Conservation (phyloP, 2,329 filamentous ascomycete species). For the Nemania sp. region DNA sequence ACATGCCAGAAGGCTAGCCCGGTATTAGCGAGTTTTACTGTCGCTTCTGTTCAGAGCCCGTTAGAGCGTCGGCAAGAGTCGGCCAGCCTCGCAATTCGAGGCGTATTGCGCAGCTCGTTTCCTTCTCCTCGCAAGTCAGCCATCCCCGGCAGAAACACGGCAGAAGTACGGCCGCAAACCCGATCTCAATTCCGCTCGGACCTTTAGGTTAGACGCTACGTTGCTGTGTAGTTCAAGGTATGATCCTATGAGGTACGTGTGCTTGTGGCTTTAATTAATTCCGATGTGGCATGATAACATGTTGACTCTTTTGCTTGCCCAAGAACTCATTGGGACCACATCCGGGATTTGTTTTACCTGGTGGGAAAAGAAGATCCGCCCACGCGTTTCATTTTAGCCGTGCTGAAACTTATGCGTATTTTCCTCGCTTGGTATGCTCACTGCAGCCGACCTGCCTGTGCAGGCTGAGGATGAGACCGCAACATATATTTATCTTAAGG, state of each 20-base stretch:
- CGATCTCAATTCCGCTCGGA: conserved; percentile 14
- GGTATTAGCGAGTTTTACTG: too few species aligned
- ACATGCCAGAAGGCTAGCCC: too few species aligned
- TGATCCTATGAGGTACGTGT: conserved; percentile 11
- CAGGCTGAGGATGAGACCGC: background rate
- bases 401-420: conserved; percentile 13
- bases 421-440: background rate
- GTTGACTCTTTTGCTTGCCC: conserved; percentile 12
- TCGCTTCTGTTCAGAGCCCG: too few species aligned
- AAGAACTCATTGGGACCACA: conserved; percentile 1
- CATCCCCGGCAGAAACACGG: too few species aligned
- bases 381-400: conserved; percentile 19
- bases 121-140: background rate
- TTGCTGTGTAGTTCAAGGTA: too few species aligned
- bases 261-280: conserved; percentile 2
- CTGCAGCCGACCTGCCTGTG: background rate
- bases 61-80: too few species aligned
- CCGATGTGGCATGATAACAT: conserved; percentile 14
- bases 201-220: conserved; percentile 6
- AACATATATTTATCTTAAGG: background rate
- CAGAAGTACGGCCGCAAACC: too few species aligned
- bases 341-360: conserved; percentile 5
- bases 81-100: too few species aligned
- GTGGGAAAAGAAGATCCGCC: conserved; percentile 8
- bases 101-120: background rate